phyloP scores from a whole-genome alignment of 805 yeast species.

The Candida railenensis region DNA sequence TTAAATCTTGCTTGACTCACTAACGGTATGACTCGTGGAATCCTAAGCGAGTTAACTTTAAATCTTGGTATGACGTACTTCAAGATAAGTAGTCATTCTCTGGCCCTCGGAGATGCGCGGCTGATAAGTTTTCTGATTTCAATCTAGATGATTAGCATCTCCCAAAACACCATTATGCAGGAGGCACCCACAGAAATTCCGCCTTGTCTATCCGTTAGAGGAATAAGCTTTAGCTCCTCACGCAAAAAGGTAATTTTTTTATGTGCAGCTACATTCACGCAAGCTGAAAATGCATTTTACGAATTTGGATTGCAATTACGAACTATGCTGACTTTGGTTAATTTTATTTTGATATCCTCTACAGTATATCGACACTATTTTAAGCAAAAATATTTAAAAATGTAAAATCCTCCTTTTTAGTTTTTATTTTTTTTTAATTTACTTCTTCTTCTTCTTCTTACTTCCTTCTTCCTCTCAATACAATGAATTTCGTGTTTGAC shows the following conservation, averaged over 20 bases:
- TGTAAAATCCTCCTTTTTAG: no score
- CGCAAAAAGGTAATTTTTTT: background rate
- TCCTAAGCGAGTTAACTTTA: background rate
- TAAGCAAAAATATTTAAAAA: no score
- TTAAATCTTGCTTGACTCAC: conserved; percentile 1
- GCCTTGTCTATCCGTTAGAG: background rate
- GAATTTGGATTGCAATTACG: no score
- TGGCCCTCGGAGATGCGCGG: background rate
- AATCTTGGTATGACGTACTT: background rate
- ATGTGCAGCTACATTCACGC: no score
- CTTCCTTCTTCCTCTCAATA: background rate
- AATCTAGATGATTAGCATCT: no score
- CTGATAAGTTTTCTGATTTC: background rate
- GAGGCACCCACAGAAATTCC: no score
- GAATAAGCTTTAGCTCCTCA: background rate
- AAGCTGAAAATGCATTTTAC: no score
- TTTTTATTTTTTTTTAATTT: background rate
- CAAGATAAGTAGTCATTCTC: background rate
- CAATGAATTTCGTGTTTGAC: background rate
- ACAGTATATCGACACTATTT: no score
- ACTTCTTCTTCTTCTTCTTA: background rate
- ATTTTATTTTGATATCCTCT: no score
- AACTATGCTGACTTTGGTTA: no score
- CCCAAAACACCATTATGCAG: no score
- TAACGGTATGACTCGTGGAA: background rate